Conservation (phyloP, 1,284 basidiomycete genomes). For the Xerocomus nothofagi region DNA sequence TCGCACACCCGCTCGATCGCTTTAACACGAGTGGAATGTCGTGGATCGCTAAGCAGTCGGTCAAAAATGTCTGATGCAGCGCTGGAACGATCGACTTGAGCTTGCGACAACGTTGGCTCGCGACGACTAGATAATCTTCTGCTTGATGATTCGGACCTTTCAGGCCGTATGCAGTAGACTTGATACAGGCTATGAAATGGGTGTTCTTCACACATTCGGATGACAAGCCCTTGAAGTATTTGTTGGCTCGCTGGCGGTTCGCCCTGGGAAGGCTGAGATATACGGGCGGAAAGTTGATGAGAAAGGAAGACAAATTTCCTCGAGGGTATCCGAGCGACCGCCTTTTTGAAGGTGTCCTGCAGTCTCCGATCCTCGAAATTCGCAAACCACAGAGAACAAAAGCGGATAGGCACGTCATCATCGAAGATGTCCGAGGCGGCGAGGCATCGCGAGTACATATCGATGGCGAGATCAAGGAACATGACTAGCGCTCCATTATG, state of each 20-base stretch:
- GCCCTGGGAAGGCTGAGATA: conserved; percentile 48
- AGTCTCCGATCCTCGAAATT: conserved; percentile 67
- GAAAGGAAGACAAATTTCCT: conserved; percentile 89
- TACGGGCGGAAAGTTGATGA: conserved; percentile 89
- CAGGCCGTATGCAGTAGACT: conserved; percentile 71
- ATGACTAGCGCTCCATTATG: conserved; percentile 58
- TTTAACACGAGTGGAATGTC: conserved; percentile 43
- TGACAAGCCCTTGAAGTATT: conserved; percentile 65
- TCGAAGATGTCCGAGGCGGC: conserved; percentile 71
- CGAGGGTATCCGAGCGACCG: conserved; percentile 72
- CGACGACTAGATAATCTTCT: conserved; percentile 46
- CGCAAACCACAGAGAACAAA: conserved; percentile 91
- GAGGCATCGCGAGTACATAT: conserved; percentile 83
- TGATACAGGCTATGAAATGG: conserved; percentile 95
- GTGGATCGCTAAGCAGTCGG: conserved; percentile 48
- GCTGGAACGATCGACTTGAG: conserved; percentile 50
- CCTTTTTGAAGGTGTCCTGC: conserved; percentile 50
- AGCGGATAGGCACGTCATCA: conserved; percentile 74
- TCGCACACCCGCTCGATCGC: conserved; percentile 69
- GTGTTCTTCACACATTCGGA: conserved; percentile 84
- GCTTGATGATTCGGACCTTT: conserved; percentile 25
- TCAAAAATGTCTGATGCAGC: conserved; percentile 75
- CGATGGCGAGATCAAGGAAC: conserved; percentile 75
- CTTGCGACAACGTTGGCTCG: conserved; percentile 36
- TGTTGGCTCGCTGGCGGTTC: conserved; percentile 52